phyloP scores from a whole-genome alignment of 768 basidiomycete genomes.

The Podaxis rugospora region DNA sequence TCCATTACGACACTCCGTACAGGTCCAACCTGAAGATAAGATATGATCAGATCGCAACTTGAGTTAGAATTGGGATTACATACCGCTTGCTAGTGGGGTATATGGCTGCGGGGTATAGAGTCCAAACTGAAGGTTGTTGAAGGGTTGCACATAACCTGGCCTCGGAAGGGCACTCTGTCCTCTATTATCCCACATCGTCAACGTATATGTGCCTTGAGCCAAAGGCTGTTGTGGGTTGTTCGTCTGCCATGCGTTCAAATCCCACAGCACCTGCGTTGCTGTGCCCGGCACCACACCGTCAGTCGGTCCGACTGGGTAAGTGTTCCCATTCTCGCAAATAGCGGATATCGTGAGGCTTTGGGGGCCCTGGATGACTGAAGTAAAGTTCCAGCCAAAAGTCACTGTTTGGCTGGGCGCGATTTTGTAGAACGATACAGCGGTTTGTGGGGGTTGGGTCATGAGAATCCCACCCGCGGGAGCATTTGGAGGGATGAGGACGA shows the following conservation, averaged over 20 bases:
- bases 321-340: conserved; percentile 74
- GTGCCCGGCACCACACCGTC: conserved; percentile 61
- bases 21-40: conserved; percentile 7
- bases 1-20: conserved; percentile 8
- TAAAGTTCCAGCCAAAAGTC: conserved; percentile 87
- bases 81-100: conserved; percentile 41
- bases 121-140: conserved; percentile 66
- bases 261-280: conserved; percentile 70
- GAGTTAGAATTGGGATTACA: neutral
- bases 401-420: conserved; percentile 63
- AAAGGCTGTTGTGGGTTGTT: conserved; percentile 54
- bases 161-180: conserved; percentile 50
- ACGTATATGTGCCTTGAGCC: conserved; percentile 64
- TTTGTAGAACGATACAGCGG: conserved; percentile 78
- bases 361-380: conserved; percentile 58
- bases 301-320: conserved; percentile 75
- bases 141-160: conserved; percentile 60
- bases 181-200: conserved; percentile 71
- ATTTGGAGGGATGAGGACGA: conserved; percentile 5
- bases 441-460: conserved; percentile 72
- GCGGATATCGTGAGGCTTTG: conserved; percentile 71
- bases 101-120: conserved; percentile 71
- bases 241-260: conserved; percentile 64
- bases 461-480: conserved; percentile 42
- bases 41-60: neutral